Evolutionary conservation across 371 early-diverging fungal species (phyloP), one percentile per base, ranked within the genome.

Genomic region (Rhizopus arrhizus): DNA sequence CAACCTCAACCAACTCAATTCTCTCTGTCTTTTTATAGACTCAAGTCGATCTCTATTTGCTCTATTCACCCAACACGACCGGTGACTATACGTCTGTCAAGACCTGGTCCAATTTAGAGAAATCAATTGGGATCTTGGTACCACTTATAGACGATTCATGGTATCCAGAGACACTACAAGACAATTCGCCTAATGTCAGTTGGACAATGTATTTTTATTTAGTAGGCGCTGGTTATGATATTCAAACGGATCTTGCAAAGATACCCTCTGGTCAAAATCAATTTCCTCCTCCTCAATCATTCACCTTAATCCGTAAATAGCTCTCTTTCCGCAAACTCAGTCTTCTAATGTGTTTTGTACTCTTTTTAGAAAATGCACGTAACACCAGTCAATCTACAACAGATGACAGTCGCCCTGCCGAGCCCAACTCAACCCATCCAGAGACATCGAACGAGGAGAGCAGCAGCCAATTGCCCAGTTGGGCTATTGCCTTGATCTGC

Each of bases 401-500:
- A 35, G 5, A 22, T 2, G 22, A 22, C 22, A 0, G 22, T 22
- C 22, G 22, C 22, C 22, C 22, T 22, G 2, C 22, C 22, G 22
- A 22, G 22, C 22, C 22, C 22, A 22, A 22, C 22, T 0, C 22
- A 22, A 22, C 22, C 2, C 22, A 22, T 22, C 22, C 22, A 22
- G 12, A 36, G 36, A 13, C 59, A 12, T 28, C 51, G 16, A 36
- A 38, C 28, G 53, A 41, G 16, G 22, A 51, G 5, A 46, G 29
- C 34, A 42, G 28, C 16, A 55, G 59, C 41, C 29, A 47, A 33
- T 15, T 65, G 16, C 41, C 63, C 65, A 54, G 65, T 13, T 80
- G 80, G 80, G 70, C 75, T 36, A 77, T 80, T 55, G 77, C 68
- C 42, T 73, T 80, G 32, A 80, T 80, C 54, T 66, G 64, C 22